Conservation (phyloP, 306 rosid genomes). For the Cucumis sativus region Cucumber_9930_V3 NC_026655.2:777001-777500, state of each 20-base stretch:
- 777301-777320: constrained; percentile 58
- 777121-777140: constrained; percentile 48
- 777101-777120: constrained; percentile 27
- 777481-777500: not conserved
- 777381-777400: constrained; percentile 41
- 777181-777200: constrained; percentile 23
- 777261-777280: constrained; percentile 54
- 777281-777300: constrained; percentile 65
- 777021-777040: not conserved
- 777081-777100: not conserved
- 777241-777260: constrained; percentile 63
- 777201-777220: constrained; percentile 46
- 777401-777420: constrained; percentile 18
- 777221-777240: constrained; percentile 58
- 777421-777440: not conserved
- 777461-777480: not conserved
- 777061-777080: not conserved
- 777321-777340: constrained; percentile 40
- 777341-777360: constrained; percentile 45
- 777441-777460: not conserved
- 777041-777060: not conserved
- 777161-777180: constrained; percentile 23
- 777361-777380: constrained; percentile 42
- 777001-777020: not conserved
- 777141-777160: constrained; percentile 38